Evolutionary conservation across 176 grass and related monocot species (phyloP).

Genomic region (Avena eriantha): DNA sequence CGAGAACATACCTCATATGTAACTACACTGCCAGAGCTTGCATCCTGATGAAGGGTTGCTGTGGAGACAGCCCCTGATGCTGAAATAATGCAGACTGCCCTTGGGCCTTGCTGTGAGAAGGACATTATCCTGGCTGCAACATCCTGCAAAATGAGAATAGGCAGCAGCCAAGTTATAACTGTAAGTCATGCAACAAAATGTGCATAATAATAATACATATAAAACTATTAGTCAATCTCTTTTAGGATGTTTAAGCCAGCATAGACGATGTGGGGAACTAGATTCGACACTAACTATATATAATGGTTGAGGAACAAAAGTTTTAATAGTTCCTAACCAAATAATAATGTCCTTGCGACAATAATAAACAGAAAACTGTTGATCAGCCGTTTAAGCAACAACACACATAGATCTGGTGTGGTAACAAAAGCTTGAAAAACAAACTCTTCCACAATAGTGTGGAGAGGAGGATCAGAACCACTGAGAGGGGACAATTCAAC

Average conservation of each 20-base stretch:
- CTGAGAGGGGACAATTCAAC: not conserved
- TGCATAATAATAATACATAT: not conserved
- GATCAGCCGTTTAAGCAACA: not conserved
- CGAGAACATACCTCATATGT: slow-evolving; percentile 73
- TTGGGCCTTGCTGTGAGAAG: slow-evolving; percentile 88
- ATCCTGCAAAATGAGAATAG: slow-evolving; percentile 53
- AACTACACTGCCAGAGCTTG: slow-evolving; percentile 62
- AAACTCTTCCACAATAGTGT: not conserved
- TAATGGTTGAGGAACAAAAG: not conserved
- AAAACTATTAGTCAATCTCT: not conserved
- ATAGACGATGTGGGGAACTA: not conserved
- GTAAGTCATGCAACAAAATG: not conserved
- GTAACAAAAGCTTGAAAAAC: not conserved
- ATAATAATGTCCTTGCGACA: not conserved
- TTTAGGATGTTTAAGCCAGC: not conserved
- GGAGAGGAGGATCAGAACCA: too few relatives aligned
- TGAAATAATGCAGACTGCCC: slow-evolving; percentile 86
- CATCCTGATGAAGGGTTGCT: slow-evolving; percentile 78
- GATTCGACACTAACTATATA: not conserved
- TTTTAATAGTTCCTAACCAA: not conserved
- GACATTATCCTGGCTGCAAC: slow-evolving; percentile 88
- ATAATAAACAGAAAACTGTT: not conserved
- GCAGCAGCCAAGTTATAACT: slow-evolving; percentile 10
- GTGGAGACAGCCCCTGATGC: slow-evolving; percentile 78
- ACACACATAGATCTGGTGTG: not conserved